A percentile compares a stretch with the other conserved stretches of the same genome.
phyloP scores from a whole-genome alignment of 192 early-diverging fungal genomes.

The Backusella psychrophila region DNA sequence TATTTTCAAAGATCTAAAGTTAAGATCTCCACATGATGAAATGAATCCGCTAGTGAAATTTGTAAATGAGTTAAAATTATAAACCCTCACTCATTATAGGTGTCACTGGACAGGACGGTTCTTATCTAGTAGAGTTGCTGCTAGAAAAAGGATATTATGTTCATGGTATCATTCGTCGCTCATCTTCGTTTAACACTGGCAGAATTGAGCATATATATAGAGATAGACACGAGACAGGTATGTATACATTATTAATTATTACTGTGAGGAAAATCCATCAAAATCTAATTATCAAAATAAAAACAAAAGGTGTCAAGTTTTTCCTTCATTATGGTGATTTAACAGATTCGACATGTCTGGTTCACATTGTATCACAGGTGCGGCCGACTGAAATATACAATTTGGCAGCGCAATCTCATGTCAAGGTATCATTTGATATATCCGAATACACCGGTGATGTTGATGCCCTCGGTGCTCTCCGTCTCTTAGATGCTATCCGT shows the following conservation, averaged over 20 bases:
- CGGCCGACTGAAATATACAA: constrained; percentile 77
- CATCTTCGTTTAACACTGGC: constrained; percentile 81
- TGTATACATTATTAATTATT: neutral
- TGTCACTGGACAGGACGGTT: constrained; percentile 78
- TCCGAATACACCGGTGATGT: constrained; percentile 76
- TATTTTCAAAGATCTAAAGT: neutral
- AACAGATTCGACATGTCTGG: constrained; percentile 72
- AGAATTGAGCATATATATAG: constrained; percentile 75
- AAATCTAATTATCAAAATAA: neutral
- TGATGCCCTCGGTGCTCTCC: constrained; percentile 73
- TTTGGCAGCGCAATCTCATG: constrained; percentile 71
- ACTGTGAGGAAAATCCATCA: no score
- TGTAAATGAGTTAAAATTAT: neutral
- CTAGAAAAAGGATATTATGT: constrained; percentile 70
- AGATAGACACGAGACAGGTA: constrained; percentile 60
- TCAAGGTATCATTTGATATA: constrained; percentile 68
- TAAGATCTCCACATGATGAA: neutral
- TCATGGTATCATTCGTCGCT: constrained; percentile 76
- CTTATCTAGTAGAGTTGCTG: constrained; percentile 70
- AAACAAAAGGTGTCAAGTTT: constrained; percentile 51
- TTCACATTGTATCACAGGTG: constrained; percentile 67
- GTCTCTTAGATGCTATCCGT: constrained; percentile 77
- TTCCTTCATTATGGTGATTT: constrained; percentile 76
- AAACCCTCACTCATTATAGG: constrained; percentile 34
- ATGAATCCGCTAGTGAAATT: neutral